phyloP scores from a whole-genome alignment of 2,329 filamentous ascomycete genomes.

The Stachybotrys elegans region DNA sequence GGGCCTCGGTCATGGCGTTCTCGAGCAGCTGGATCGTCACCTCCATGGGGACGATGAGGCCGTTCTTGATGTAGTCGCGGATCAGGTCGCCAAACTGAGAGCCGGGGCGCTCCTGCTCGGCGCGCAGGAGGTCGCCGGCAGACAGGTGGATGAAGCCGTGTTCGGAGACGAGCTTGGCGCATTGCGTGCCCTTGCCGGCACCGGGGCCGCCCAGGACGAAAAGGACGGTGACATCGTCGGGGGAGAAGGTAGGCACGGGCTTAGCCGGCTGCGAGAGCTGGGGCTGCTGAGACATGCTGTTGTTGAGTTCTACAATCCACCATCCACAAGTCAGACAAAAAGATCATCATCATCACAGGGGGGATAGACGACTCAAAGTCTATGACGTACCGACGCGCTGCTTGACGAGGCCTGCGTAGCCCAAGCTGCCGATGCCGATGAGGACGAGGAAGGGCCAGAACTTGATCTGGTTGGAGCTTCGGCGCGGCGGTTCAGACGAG shows the following conservation, averaged over 20 bases:
- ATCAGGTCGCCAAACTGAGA: conserved; percentile 91
- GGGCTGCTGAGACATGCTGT: no score
- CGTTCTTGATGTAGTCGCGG: conserved; percentile 87
- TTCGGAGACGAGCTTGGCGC: conserved; percentile 76
- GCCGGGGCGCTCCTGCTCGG: conserved; percentile 82
- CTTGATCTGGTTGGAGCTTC: conserved; percentile 37
- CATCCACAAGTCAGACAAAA: no score
- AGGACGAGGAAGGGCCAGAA: conserved; percentile 54
- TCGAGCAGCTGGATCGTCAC: conserved; percentile 91
- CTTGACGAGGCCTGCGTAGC: conserved; percentile 47
- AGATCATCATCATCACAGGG: no score
- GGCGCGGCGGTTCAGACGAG: conserved; percentile 33
- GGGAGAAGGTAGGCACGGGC: conserved; percentile 63
- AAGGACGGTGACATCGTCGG: conserved; percentile 78
- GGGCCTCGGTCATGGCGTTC: conserved; percentile 77
- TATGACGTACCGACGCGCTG: conserved; percentile 40
- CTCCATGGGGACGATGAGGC: conserved; percentile 97
- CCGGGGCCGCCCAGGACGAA: conserved; percentile 96
- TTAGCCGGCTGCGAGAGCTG: conserved; percentile 47
- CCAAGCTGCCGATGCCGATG: conserved; percentile 41
- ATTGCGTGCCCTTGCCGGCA: conserved; percentile 95
- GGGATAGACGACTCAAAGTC: no score
- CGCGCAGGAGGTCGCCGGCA: conserved; percentile 87
- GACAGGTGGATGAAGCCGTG: conserved; percentile 92
- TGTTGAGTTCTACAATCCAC: no score